Evolutionary conservation across 2,329 filamentous ascomycete genomes (phyloP), one percentile per base, ranked within the genome.

Genomic region (Neophaeococcomyces mojaviensis): DNA sequence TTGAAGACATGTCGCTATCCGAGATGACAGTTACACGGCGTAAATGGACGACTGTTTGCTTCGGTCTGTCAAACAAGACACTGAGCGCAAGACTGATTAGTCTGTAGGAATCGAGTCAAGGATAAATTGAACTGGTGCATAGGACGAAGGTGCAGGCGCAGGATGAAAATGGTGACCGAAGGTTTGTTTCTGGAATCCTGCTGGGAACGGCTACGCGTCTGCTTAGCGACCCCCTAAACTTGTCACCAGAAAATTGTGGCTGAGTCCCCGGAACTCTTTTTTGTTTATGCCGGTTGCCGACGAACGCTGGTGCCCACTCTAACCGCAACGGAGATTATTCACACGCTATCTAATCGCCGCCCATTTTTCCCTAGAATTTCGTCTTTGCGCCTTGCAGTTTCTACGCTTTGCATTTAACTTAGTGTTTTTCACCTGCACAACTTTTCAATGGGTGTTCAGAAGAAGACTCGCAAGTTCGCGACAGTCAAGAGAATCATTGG

Each of bases 391-490:
- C n/a, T n/a, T n/a, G n/a, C n/a, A n/a, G n/a, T n/a, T n/a, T n/a
- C n/a, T n/a, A n/a, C n/a, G n/a, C n/a, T n/a, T n/a, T n/a, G n/a
- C n/a, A n/a, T n/a, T n/a, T n/a, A n/a, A n/a, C n/a, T n/a, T n/a
- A n/a, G n/a, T n/a, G n/a, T n/a, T n/a, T n/a, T n/a, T n/a, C n/a
- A n/a, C 24, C 24, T 28, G 5, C 10, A n/a, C 9, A n/a, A 24
- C 49, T 46, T 55, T 57, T 65, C 51, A 30, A 96, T 96, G 90
- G 89, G 88, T 68, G 79, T 88, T 57, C 79, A 82, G 53, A 95
- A 94, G 73, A 87, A 82, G 65, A 94, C 87, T 44, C 82, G 89
- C 71, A 96, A 96, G 72, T 97, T 95, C 65, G 90, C 81, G 22
- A 50, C 64, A 68, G 81, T 88, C 61, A 94, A 95, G 72, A 77